Percentiles rank a stretch among this genome's conserved stretches.
These are phyloP conservation scores for Hydnomerulius pinastri DNA, from an alignment of 768 basidiomycete species.

Conservation along the genomic window DNA sequence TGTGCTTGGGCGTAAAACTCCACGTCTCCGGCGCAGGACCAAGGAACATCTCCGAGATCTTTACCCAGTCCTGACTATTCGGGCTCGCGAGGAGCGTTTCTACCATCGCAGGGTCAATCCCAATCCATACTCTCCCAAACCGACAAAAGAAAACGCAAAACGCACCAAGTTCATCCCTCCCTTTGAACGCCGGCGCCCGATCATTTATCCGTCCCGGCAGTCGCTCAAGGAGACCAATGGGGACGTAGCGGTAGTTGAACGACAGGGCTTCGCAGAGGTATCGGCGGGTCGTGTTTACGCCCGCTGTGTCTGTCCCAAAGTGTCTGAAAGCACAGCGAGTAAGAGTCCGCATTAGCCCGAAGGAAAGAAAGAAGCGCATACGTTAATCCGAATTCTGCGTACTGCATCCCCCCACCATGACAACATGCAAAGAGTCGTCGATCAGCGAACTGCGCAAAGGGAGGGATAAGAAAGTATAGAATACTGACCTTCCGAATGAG, in stretches of 20 bases:
- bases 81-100: conserved; percentile 84
- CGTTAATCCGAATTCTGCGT: conserved; percentile 84
- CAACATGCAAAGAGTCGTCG: no score
- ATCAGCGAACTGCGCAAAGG: no score
- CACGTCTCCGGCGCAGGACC: conserved; percentile 84
- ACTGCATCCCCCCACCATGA: conserved; percentile 49
- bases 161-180: conserved; percentile 85
- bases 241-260: conserved; percentile 95
- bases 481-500: conserved; percentile 66
- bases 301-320: conserved; percentile 85
- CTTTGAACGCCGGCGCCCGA: conserved; percentile 83
- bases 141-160: conserved; percentile 5
- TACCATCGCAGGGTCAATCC: conserved; percentile 29
- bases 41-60: conserved; percentile 93
- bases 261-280: conserved; percentile 95
- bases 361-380: conserved; percentile 33
- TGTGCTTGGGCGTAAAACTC: conserved; percentile 91
- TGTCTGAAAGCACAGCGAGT: no score
- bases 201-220: conserved; percentile 87
- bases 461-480: conserved; percentile 6
- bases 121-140: not conserved
- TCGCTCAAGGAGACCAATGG: conserved; percentile 86
- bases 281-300: conserved; percentile 87
- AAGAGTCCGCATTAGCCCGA: no score
- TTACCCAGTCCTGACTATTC: conserved; percentile 86